Evolutionary conservation across 768 basidiomycete species (phyloP), one percentile per base, ranked within the genome.

Genomic region (Tulasnella sp.): DNA sequence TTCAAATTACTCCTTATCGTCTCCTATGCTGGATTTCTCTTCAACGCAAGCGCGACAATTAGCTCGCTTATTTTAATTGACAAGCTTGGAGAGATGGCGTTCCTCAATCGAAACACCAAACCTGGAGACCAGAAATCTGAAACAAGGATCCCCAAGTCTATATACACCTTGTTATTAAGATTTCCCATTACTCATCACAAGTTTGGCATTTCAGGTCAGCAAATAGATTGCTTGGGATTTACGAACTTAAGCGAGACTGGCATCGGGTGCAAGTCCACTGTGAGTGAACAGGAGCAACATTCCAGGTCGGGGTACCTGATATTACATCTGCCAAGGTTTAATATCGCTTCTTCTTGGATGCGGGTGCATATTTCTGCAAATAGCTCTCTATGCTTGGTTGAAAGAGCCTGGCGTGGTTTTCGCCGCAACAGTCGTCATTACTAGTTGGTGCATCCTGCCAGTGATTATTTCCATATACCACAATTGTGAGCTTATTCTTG

Each of bases 1-100:
- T 76, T 76, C 75, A 44, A 48, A 28, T n/a, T 76, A n/a, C 50
- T 76, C 8, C 75, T 76, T 41, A 44, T 76, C 44, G 3, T 76
- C n/a, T 76, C 75, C 24, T 76, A 76, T 24, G 42, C 22, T 24
- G 42, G 40, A 1, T 48, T 76, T 8, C 50, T 44, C 28, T 46
- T 76, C n/a, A 76, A 46, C 42, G 37, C 75, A 22, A 50, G 41
- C 28, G 75, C 75, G 7, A 76, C 75, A 34, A 76, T 76, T 2
- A 76, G 44, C 41, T 76, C 75, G 8, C 50, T 76, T 28, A 50
- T 76, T 14, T 46, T 76, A 20, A 76, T 41, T 16, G 75, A 76
- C 42, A 44, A 76, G 75, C 75, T 76, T 31, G 75, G 75, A 76
- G 75, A 76, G 24, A 76, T 76, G 75, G n/a, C 75, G n/a, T 76